A percentile compares a stretch with the other conserved stretches of the same genome.
These are phyloP conservation scores for Talaromyces liani DNA, from an alignment of 495 filamentous ascomycete genomes.

Conservation along the genomic window DNA sequence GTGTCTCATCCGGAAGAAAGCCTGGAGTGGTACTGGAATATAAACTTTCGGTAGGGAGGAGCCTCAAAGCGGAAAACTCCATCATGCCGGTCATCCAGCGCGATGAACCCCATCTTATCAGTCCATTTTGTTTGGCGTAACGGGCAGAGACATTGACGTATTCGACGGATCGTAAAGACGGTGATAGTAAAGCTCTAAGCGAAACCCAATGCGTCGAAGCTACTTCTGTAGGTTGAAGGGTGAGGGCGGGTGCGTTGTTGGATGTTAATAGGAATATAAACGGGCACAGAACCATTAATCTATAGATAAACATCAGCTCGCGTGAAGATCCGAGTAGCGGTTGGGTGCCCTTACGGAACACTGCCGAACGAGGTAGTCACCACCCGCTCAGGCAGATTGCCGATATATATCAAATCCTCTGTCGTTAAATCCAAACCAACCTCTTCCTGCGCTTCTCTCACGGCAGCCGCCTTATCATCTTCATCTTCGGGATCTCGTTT, in stretches of 20 bases:
- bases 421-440: constrained; percentile 58
- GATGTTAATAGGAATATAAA: constrained; percentile 62
- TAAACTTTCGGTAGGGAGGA: constrained; percentile 55
- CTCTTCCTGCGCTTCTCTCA: constrained; percentile 66
- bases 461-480: constrained; percentile 56
- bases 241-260: constrained; percentile 49
- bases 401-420: constrained; percentile 48
- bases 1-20: constrained; percentile 27
- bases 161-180: constrained; percentile 53
- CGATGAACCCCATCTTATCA: constrained; percentile 41
- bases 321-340: not conserved
- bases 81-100: constrained; percentile 57
- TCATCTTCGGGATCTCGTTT: constrained; percentile 62
- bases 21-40: constrained; percentile 45
- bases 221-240: constrained; percentile 65
- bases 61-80: constrained; percentile 61
- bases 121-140: constrained; percentile 44
- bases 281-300: constrained; percentile 71
- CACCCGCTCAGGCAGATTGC: constrained; percentile 64
- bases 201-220: constrained; percentile 74
- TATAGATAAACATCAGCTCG: constrained; percentile 16
- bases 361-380: constrained; percentile 69
- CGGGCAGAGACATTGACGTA: constrained; percentile 61
- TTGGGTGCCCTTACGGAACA: constrained; percentile 45
- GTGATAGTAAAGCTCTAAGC: constrained; percentile 54